A percentile compares a stretch with the other conserved stretches of the same genome.
Evolutionary conservation across 78 protist species (phyloP).

Genomic region (Blattamonas nauphoetae): DNA sequence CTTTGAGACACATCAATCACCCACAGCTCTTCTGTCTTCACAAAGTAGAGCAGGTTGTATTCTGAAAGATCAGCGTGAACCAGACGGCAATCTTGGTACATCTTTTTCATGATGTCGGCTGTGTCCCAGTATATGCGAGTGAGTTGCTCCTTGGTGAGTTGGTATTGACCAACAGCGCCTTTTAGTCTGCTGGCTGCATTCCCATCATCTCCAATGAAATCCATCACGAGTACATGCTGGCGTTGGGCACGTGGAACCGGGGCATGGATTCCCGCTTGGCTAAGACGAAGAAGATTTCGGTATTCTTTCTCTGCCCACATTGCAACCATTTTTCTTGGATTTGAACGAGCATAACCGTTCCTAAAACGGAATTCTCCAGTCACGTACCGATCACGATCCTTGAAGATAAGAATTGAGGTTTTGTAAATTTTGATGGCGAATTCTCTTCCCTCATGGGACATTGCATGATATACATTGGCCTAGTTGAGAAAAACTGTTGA

Average conservation of each 20-base stretch:
- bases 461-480: constrained; percentile 93
- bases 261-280: constrained; percentile 56
- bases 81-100: constrained; percentile 73
- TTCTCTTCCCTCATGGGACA: constrained; percentile 27
- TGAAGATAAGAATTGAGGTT: constrained; percentile 87
- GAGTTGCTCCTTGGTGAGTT: background rate
- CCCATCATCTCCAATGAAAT: constrained; percentile 82
- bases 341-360: constrained; percentile 74
- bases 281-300: constrained; percentile 57
- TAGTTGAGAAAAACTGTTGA: background rate
- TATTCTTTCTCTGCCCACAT: constrained; percentile 96
- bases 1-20: constrained; percentile 66
- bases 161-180: background rate
- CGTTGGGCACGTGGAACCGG: constrained; percentile 71
- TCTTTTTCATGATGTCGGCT: constrained; percentile 52
- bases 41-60: constrained; percentile 72
- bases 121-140: constrained; percentile 40
- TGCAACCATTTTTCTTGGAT: constrained; percentile 90
- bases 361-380: constrained; percentile 92
- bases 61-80: constrained; percentile 97
- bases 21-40: background rate
- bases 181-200: constrained; percentile 53
- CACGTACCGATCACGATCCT: constrained; percentile 87
- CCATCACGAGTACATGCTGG: constrained; percentile 84
- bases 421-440: constrained; percentile 84